These are phyloP conservation scores for Myriosclerotinia duriaeana DNA, from an alignment of 2,329 filamentous ascomycete species.

Conservation along the genomic window DNA sequence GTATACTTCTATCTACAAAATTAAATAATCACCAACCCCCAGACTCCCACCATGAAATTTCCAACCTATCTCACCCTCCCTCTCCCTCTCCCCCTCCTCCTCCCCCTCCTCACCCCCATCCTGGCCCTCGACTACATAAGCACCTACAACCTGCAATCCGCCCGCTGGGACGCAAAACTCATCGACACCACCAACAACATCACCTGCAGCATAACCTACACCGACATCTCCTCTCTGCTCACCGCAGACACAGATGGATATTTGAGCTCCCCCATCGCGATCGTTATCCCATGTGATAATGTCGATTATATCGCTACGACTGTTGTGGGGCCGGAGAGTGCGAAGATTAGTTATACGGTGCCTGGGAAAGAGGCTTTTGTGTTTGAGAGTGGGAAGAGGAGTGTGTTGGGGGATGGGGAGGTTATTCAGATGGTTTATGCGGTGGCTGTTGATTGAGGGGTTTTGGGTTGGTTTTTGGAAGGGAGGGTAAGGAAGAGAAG, in stretches of 20 bases:
- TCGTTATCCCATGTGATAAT: background rate
- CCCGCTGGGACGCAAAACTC: constrained; percentile 15
- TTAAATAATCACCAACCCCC: too few species aligned
- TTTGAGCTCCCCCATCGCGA: background rate
- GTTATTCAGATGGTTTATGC: constrained; percentile 6
- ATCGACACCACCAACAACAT: constrained; percentile 6
- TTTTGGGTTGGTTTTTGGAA: background rate
- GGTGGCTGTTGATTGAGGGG: background rate
- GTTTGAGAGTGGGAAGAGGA: background rate
- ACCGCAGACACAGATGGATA: background rate
- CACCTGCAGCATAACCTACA: background rate
- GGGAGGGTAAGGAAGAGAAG: background rate
- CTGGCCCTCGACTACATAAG: constrained; percentile 16
- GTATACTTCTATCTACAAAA: too few species aligned
- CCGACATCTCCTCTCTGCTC: background rate
- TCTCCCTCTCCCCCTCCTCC: background rate
- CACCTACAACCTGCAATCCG: background rate
- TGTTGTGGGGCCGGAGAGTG: background rate
- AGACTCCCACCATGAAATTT: background rate
- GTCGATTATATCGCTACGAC: background rate
- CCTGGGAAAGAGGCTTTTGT: background rate
- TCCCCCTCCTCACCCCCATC: background rate
- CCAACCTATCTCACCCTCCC: background rate
- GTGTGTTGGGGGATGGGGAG: constrained; percentile 9
- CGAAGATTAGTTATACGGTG: background rate